Evolutionary conservation across 768 basidiomycete species (phyloP).

Genomic region (Cantharellus anzutake): DNA sequence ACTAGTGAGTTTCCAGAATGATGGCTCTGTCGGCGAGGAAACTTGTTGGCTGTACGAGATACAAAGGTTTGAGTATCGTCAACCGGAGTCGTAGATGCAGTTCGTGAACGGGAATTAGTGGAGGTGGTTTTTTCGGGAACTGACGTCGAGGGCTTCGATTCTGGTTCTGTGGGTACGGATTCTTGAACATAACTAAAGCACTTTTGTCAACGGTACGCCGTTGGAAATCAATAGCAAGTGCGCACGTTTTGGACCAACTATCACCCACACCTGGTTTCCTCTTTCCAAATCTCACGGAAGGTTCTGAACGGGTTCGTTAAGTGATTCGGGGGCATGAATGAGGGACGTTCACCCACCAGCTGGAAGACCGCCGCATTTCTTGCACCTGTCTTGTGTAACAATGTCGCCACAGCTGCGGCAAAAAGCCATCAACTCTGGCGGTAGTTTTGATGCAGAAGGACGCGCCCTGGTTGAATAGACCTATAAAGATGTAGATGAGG

Average conservation of each 20-base stretch:
- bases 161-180: background rate
- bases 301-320: constrained; percentile 25
- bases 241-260: constrained; percentile 67
- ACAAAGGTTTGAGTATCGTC: too few relatives aligned
- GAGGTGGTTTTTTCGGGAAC: background rate
- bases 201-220: constrained; percentile 25
- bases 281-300: constrained; percentile 48
- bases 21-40: too few relatives aligned
- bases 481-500: too few relatives aligned
- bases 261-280: constrained; percentile 28
- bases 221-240: constrained; percentile 21
- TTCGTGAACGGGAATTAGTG: background rate
- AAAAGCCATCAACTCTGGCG: constrained; percentile 42
- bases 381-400: constrained; percentile 38
- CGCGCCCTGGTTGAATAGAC: too few relatives aligned
- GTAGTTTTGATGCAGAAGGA: background rate
- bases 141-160: constrained; percentile 1
- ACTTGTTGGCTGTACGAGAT: too few relatives aligned
- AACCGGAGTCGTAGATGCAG: background rate
- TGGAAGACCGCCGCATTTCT: constrained; percentile 61
- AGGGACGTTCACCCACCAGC: constrained; percentile 33
- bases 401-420: constrained; percentile 78
- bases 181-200: background rate
- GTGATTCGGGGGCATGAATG: background rate
- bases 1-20: too few relatives aligned